Conservation (phyloP, 495 filamentous ascomycete genomes). For the Aspergillus ostianus region DNA sequence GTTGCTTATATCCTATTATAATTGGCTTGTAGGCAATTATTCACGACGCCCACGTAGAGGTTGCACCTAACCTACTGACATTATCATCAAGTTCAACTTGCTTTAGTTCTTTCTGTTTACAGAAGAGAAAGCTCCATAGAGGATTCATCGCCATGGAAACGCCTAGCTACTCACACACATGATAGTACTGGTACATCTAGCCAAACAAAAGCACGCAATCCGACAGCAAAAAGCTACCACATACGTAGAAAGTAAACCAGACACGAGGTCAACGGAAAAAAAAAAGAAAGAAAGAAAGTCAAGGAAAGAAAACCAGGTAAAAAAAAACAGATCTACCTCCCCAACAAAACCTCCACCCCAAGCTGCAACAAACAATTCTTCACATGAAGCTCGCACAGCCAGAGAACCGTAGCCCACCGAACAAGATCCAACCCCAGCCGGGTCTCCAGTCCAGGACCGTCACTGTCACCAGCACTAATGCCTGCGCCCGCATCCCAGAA, state of each 20-base stretch:
- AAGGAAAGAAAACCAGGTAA: background rate
- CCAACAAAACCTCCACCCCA: background rate
- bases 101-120: background rate
- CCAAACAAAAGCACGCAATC: too few relatives aligned
- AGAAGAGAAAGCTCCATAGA: too few relatives aligned
- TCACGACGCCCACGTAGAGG: too few relatives aligned
- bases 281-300: background rate
- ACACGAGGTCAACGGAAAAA: background rate
- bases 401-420: background rate
- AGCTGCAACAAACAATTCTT: background rate
- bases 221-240: too few relatives aligned
- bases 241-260: background rate
- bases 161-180: too few relatives aligned
- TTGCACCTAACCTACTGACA: too few relatives aligned
- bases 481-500: background rate
- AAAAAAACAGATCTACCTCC: too few relatives aligned
- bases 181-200: too few relatives aligned
- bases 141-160: too few relatives aligned
- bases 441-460: background rate
- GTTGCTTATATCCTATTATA: too few relatives aligned
- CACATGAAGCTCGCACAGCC: constrained; percentile 4
- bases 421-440: constrained; percentile 1
- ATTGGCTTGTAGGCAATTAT: too few relatives aligned
- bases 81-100: background rate
- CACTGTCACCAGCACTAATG: background rate